These are phyloP conservation scores for Emericellopsis atlantica DNA, from an alignment of 2,329 filamentous ascomycete species.

Conservation along the genomic window DNA sequence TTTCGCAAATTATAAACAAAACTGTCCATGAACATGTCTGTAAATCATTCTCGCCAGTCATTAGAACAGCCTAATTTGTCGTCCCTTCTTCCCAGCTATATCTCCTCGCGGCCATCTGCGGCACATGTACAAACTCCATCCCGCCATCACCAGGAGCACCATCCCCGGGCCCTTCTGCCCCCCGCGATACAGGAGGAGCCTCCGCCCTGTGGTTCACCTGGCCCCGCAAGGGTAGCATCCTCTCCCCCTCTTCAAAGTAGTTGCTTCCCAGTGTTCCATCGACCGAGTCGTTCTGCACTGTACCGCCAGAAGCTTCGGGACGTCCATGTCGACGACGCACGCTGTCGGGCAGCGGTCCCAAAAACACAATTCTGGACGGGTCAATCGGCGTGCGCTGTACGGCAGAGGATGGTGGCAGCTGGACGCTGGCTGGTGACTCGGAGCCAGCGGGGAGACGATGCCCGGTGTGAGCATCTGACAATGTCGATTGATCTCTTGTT, in stretches of 20 bases:
- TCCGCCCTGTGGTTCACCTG: background rate
- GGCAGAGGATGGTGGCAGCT: conserved; percentile 1
- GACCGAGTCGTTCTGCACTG: background rate
- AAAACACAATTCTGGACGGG: conserved; percentile 36
- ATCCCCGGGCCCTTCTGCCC: background rate
- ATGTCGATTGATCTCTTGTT: too few species aligned
- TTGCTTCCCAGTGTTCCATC: conserved; percentile 39
- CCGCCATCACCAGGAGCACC: conserved; percentile 15
- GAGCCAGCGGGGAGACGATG: background rate
- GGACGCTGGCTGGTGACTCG: background rate
- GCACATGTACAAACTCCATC: conserved; percentile 35
- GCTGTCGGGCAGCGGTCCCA: conserved; percentile 40
- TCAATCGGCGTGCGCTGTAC: conserved; percentile 39
- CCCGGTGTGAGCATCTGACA: background rate
- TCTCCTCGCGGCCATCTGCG: conserved; percentile 33
- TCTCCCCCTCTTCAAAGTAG: conserved; percentile 40
- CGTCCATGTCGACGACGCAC: conserved; percentile 8
- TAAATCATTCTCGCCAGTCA: too few species aligned
- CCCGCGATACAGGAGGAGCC: too few species aligned
- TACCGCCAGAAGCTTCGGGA: too few species aligned
- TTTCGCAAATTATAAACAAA: too few species aligned
- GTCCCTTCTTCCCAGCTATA: conserved; percentile 33
- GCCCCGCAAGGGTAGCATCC: background rate
- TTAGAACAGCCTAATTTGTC: too few species aligned
- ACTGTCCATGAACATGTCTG: too few species aligned